A percentile compares a stretch with the other conserved stretches of the same genome.
Conservation (phyloP, 345 rosid species). For the Hevea brasiliensis region DNA sequence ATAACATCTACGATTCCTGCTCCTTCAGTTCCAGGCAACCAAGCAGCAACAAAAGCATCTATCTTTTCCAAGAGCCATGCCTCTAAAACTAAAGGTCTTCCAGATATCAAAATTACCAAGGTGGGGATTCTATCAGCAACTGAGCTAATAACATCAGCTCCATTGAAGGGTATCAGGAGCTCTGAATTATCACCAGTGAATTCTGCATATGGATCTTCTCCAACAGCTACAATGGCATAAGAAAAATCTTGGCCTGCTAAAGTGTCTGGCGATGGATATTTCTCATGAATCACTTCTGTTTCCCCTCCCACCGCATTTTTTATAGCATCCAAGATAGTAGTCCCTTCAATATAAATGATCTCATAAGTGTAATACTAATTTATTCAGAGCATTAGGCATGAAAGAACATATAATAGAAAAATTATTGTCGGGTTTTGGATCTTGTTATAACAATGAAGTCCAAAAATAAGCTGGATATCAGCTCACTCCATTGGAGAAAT, state of each 20-base stretch:
- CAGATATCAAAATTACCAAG: conserved; percentile 59
- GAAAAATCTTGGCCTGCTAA: conserved; percentile 47
- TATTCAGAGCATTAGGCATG: background rate
- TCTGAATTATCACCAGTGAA: conserved; percentile 52
- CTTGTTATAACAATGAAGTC: background rate
- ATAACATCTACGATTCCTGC: conserved; percentile 64
- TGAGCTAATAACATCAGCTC: conserved; percentile 44
- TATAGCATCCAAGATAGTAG: conserved; percentile 77
- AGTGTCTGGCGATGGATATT: conserved; percentile 53
- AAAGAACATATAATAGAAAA: background rate
- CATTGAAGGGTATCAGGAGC: conserved; percentile 65
- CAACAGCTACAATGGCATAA: conserved; percentile 72
- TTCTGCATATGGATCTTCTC: conserved; percentile 83
- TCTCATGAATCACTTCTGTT: conserved; percentile 65
- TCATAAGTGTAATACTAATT: background rate
- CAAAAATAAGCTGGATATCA: background rate
- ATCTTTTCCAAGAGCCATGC: conserved; percentile 54
- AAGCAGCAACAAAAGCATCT: conserved; percentile 76
- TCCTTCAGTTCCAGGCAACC: conserved; percentile 90
- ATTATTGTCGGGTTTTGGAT: background rate
- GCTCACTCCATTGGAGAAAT: background rate
- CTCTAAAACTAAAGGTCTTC: conserved; percentile 71
- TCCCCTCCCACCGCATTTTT: conserved; percentile 54
- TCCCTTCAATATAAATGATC: conserved; percentile 41
- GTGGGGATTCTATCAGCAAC: conserved; percentile 67